Evolutionary conservation across 225 moss, liverwort and hornwort species (phyloP), one percentile per base, ranked within the genome.

Genomic region (Pseudoscleropodium purum): DNA sequence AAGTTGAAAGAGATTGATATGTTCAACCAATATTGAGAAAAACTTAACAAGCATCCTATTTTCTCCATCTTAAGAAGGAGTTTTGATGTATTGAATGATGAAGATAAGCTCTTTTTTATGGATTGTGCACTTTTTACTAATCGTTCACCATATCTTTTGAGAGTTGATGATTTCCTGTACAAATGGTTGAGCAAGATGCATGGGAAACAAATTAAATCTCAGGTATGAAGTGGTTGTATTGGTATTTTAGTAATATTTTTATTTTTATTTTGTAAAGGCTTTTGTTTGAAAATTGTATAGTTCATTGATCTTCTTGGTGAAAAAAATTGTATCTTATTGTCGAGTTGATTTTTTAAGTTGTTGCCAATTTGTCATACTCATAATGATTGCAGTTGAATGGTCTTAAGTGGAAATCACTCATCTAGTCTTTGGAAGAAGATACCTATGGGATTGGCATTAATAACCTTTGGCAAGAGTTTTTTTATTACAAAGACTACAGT

Each of bases 91-190:
- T 60, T 60, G 60, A 25, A 60, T 25, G 60, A 25, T 60, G 60
- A 60, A 60, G 60, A 60, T 25, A 25, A 25, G 11, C 60, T 25
- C 60, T 11, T 60, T 25, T 60, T 60, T 11, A 60, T 60, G 60
- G 25, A 60, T 60, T 60, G 60, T 60, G 60, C 25, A 11, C 11
- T 60, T 4, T 60, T 60, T 51, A 33, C 12, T 2, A 12, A 4
- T 11, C 0, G 0, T 11, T 49, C n/a, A n/a, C n/a, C n/a, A 1
- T 0, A 29, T 8, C 43, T 31, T 19, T 8, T 62, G 0, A 29
- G 5, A 0, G 16, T 2, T 27, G 0, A 21, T 21, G 20, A 20
- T 18, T 52, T 5, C 0, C 5, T 1, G 6, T 18, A 30, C 8
- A 0, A 34, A 2, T 33, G 51, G 51, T 76, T 76, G 51, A 34